Evolutionary conservation across 2,329 filamentous ascomycete genomes (phyloP).

Genomic region (Hypoxylon sp.): DNA sequence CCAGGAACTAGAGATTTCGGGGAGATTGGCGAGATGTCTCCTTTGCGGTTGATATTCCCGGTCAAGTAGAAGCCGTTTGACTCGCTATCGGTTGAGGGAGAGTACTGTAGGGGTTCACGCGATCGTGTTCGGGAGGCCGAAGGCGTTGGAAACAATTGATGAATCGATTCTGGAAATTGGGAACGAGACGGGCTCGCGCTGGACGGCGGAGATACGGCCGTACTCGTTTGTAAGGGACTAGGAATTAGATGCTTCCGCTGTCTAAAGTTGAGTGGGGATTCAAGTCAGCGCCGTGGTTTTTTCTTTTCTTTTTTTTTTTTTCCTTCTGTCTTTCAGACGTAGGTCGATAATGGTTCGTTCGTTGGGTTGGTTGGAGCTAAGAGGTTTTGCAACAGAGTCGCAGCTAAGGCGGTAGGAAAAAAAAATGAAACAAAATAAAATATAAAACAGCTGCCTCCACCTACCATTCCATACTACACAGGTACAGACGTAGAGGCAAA

Average conservation of each 20-base stretch:
- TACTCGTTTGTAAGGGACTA: conserved; percentile 58
- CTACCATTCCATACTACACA: conserved; percentile 30
- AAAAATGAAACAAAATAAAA: conserved; percentile 4
- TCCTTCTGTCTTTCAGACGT: neutral
- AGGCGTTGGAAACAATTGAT: conserved; percentile 39
- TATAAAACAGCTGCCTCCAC: conserved; percentile 22
- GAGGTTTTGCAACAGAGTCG: conserved; percentile 3
- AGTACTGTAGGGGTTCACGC: conserved; percentile 15
- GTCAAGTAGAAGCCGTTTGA: conserved; percentile 17
- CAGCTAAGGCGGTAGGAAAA: neutral
- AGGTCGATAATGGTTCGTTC: no score
- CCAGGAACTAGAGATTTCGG: conserved; percentile 30
- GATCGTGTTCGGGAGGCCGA: conserved; percentile 33
- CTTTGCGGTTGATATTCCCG: conserved; percentile 20
- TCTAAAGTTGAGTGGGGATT: conserved; percentile 50
- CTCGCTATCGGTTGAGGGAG: conserved; percentile 18
- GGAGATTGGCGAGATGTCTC: conserved; percentile 37
- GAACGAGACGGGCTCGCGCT: conserved; percentile 52
- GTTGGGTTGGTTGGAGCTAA: neutral
- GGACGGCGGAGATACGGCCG: conserved; percentile 53
- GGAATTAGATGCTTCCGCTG: conserved; percentile 57
- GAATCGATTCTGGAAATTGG: conserved; percentile 45
- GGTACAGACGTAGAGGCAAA: neutral
- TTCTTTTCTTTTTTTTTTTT: conserved; percentile 23
- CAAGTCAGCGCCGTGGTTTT: conserved; percentile 45